Conservation (phyloP, 1,284 basidiomycete genomes). For the Stygiomarasmius scandens region DNA sequence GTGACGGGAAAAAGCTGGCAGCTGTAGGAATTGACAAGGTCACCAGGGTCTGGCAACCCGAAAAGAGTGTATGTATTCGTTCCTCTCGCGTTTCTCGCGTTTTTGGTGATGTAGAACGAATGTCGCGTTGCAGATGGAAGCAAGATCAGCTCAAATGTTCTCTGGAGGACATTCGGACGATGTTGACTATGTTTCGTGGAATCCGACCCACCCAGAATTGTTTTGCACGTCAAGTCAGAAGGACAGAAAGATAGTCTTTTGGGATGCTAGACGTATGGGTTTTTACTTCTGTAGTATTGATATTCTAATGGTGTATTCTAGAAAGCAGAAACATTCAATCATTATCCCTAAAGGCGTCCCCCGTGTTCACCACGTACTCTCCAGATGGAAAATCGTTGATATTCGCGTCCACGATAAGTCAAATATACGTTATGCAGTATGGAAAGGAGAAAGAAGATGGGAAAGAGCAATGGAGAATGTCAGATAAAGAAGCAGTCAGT, state of each 20-base stretch:
- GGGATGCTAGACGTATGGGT: constrained; percentile 77
- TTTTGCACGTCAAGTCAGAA: constrained; percentile 78
- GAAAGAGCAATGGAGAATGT: constrained; percentile 61
- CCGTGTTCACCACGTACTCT: constrained; percentile 66
- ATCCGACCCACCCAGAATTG: constrained; percentile 77
- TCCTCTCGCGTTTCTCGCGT: neutral
- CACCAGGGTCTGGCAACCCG: constrained; percentile 75
- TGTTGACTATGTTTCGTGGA: constrained; percentile 78
- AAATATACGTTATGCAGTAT: constrained; percentile 59
- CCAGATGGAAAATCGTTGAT: constrained; percentile 69
- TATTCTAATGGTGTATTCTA: constrained; percentile 28
- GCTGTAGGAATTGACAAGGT: constrained; percentile 77
- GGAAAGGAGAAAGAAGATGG: constrained; percentile 55
- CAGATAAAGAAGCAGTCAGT: constrained; percentile 50
- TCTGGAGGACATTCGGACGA: constrained; percentile 73
- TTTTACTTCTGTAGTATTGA: neutral
- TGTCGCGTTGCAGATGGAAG: constrained; percentile 56
- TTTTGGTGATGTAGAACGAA: neutral
- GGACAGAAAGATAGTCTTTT: constrained; percentile 74
- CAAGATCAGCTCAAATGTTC: constrained; percentile 61
- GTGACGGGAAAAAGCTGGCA: constrained; percentile 76
- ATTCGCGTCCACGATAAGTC: constrained; percentile 60
- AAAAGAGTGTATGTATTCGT: constrained; percentile 62
- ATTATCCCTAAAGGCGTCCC: constrained; percentile 55
- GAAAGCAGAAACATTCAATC: constrained; percentile 71